Evolutionary conservation across 257 asterid genomes (phyloP).

Genomic region (Nicotiana noctiflora): DNA sequence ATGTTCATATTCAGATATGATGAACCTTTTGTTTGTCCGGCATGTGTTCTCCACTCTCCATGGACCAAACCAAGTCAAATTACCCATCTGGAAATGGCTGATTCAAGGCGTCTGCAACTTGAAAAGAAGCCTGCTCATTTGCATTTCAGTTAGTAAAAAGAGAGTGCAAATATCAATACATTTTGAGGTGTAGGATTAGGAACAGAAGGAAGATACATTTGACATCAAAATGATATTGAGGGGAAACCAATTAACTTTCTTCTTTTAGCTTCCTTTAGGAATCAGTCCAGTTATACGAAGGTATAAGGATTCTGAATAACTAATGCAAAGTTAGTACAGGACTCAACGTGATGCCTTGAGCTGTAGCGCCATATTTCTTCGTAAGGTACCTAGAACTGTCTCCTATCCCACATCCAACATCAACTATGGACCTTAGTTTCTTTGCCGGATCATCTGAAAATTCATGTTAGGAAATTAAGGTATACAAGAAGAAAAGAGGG

Average conservation of each 20-base stretch:
- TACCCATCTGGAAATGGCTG: conserved; percentile 89
- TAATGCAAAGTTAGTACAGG: conserved; percentile 44
- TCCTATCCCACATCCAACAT: conserved; percentile 98
- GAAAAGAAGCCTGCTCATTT: conserved; percentile 59
- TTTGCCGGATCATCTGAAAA: conserved; percentile 41
- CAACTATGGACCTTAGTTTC: conserved; percentile 65
- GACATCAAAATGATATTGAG: background rate
- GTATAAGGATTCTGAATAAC: background rate
- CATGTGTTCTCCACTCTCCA: conserved; percentile 99
- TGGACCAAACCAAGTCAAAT: conserved; percentile 92
- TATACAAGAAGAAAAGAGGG: background rate
- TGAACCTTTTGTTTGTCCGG: conserved; percentile 84
- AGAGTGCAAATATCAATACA: background rate
- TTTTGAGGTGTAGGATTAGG: background rate
- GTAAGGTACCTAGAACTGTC: conserved; percentile 89
- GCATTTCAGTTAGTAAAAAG: background rate
- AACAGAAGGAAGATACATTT: background rate
- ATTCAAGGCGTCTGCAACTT: conserved; percentile 93
- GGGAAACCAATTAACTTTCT: background rate
- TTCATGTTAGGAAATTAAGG: background rate
- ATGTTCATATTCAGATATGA: background rate
- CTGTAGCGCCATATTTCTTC: conserved; percentile 57
- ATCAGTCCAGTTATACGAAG: background rate
- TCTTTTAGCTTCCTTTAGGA: background rate
- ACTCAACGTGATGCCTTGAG: conserved; percentile 83